Base-by-base conservation (phyloP, 495 filamentous ascomycete species). In the Aspergillus diversus region DNA sequence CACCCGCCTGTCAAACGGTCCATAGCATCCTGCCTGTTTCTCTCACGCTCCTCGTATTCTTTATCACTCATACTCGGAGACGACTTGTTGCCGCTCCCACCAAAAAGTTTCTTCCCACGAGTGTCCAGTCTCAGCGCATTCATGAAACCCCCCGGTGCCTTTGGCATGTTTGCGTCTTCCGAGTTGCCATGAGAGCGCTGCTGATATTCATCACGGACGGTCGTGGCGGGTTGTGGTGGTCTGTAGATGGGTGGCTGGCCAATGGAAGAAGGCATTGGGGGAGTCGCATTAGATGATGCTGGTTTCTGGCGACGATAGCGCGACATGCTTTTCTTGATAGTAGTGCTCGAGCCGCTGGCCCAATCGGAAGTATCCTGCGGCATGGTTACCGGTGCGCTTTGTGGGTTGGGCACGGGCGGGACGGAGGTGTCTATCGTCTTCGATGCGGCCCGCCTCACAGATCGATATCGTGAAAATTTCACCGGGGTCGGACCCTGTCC, bases 251-350 rank as follows among this genome's bases (percentile, higher is more conserved):
- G 32, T 8, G 53, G 13, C 33, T 59, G 59, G 56, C 61, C 56
- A 7, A 46, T 34, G 4, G 64, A 34, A 9, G 37, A 43, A 7
- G 77, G 70, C 21, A 78, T 59, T 8, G 77, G 70, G 13, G 78
- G 71, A 16, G 68, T 51, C 33, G 46, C 33, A 67, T 66, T 64
- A 61, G 60, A 64, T 59, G 67, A 63, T 46, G 53, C 67, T 8
- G 71, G 69, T 39, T 74, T 73, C 59, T 74, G 74, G 50, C 82
- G 81, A 17, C 84, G 79, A 65, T 88, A 88, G 52, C 85, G 80
- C 67, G 84, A 85, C 80, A 85, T 86, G 69, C 83, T 86, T 54
- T 81, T 80, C 61, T 79, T 74, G 61, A 85, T 78, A 34, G 77
- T 75, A 39, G 76, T 68, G 15, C 33, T 51, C 9, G 60, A 39